These are phyloP conservation scores for Tetrapisispora pingtungensis DNA, from an alignment of 805 yeast species.

Conservation along the genomic window DNA sequence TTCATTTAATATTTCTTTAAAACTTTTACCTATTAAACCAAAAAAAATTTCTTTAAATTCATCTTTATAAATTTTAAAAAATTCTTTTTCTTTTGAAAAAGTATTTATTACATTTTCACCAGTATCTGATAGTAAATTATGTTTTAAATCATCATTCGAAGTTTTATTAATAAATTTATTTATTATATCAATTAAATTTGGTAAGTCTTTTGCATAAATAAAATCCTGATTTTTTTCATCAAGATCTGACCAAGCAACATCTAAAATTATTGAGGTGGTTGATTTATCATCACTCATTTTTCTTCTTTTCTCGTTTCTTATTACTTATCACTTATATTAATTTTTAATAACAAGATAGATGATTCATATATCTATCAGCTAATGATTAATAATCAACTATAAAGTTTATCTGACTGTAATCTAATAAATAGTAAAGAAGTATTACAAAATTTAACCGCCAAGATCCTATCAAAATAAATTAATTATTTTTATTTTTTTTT, in stretches of 20 bases:
- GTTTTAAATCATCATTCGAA: slow-evolving; percentile 2
- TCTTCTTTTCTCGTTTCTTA: no score
- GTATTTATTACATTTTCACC: slow-evolving; percentile 16
- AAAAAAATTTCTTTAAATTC: slow-evolving; percentile 27
- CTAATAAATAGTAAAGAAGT: no score
- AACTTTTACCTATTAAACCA: slow-evolving; percentile 27
- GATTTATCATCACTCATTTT: slow-evolving; percentile 3
- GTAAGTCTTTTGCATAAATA: slow-evolving; percentile 25
- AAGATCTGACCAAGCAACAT: slow-evolving; percentile 19
- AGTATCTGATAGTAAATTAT: slow-evolving; percentile 19
- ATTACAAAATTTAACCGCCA: not conserved
- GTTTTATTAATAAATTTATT: slow-evolving; percentile 10
- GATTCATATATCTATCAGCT: no score
- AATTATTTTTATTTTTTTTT: no score
- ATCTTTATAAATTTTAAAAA: slow-evolving; percentile 24
- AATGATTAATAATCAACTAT: no score
- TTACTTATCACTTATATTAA: no score
- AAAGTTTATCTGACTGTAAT: no score
- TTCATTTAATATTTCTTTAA: slow-evolving; percentile 9
- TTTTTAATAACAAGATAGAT: no score
- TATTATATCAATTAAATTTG: slow-evolving; percentile 14
- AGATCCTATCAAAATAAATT: no score
- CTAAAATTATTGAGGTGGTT: slow-evolving; percentile 6
- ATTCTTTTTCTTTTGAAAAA: slow-evolving; percentile 25
- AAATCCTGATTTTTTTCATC: slow-evolving; percentile 14